A percentile compares a stretch with the other conserved stretches of the same genome.
Conservation (phyloP, 139 green algal genomes). For the Chlorella vulgaris region DNA sequence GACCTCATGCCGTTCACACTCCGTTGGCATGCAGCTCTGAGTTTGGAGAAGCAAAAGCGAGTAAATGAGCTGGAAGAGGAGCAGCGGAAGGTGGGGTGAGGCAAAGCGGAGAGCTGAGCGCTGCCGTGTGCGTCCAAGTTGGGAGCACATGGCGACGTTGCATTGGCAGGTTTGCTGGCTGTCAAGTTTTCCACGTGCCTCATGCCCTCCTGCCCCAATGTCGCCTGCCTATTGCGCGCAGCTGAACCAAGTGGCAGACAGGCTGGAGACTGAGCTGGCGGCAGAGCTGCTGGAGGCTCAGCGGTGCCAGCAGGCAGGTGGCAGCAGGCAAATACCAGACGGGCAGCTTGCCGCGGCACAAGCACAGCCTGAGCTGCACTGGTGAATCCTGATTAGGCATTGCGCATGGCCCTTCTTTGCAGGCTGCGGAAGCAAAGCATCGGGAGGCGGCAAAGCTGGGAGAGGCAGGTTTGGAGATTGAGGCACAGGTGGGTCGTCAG, state of each 20-base stretch:
- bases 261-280: not conserved
- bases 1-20: not conserved
- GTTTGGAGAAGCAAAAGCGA: not conserved
- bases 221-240: too few relatives aligned
- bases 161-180: not conserved
- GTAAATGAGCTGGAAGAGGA: not conserved
- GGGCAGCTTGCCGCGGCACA: not conserved
- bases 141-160: not conserved
- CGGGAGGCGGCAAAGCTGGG: not conserved
- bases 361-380: not conserved
- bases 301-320: not conserved
- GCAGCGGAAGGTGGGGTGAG: not conserved
- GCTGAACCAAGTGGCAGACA: not conserved
- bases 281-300: not conserved
- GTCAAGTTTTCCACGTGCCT: not conserved
- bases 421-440: not conserved
- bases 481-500: too few relatives aligned
- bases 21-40: not conserved
- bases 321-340: too few relatives aligned
- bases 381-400: not conserved
- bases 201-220: not conserved
- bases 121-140: not conserved
- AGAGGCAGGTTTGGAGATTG: too few relatives aligned
- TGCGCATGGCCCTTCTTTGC: not conserved
- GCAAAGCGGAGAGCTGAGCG: not conserved